Evolutionary conservation across 768 basidiomycete genomes (phyloP).

Genomic region (Kwoniella shandongensis): DNA sequence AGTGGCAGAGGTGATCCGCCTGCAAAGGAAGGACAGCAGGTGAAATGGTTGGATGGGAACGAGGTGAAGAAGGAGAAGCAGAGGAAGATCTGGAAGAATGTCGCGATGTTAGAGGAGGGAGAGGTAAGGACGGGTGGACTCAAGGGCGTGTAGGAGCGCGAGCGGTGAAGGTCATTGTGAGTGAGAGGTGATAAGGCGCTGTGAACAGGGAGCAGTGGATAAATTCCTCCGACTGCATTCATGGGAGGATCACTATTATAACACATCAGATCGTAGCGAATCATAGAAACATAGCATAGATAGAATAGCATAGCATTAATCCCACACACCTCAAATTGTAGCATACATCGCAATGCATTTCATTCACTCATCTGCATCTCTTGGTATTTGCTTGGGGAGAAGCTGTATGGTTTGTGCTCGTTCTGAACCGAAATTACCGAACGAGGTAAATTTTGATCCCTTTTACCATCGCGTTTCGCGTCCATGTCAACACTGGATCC

Average conservation of each 20-base stretch:
- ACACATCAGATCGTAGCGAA: not conserved
- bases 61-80: slow-evolving; percentile 18
- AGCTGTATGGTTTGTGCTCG: too few relatives aligned
- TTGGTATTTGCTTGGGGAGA: too few relatives aligned
- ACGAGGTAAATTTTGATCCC: too few relatives aligned
- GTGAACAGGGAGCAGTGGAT: too few relatives aligned
- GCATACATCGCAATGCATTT: too few relatives aligned
- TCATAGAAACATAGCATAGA: not conserved
- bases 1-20: slow-evolving; percentile 19
- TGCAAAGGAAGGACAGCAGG: slow-evolving; percentile 11
- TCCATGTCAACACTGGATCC: too few relatives aligned
- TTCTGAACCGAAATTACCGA: too few relatives aligned
- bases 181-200: slow-evolving; percentile 1
- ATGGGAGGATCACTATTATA: too few relatives aligned
- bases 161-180: not conserved
- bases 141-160: not conserved
- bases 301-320: not conserved
- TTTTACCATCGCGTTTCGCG: too few relatives aligned
- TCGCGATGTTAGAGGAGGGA: slow-evolving; percentile 12
- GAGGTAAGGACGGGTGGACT: not conserved
- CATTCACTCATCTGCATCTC: too few relatives aligned
- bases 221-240: too few relatives aligned
- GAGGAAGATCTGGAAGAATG: slow-evolving; percentile 28
- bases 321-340: too few relatives aligned
- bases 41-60: slow-evolving; percentile 16